Evolutionary conservation across 2,329 filamentous ascomycete species (phyloP).

Genomic region (Sporothrix mexicana): DNA sequence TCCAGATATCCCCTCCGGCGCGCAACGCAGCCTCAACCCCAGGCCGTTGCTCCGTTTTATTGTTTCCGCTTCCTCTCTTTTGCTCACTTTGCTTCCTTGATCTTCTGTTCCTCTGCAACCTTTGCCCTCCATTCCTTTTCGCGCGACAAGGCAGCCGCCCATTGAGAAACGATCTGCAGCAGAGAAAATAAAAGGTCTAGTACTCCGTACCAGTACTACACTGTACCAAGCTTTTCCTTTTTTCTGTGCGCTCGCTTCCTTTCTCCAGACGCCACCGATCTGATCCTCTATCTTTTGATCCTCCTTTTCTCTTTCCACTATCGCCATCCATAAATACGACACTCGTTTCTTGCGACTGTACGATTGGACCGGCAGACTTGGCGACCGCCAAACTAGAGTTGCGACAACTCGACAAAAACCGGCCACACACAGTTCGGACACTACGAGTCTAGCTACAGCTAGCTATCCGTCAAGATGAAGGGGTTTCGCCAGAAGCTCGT

Average conservation of each 20-base stretch:
- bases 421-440: not conserved
- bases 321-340: not conserved
- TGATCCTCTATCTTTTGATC: not conserved
- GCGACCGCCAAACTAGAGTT: not conserved
- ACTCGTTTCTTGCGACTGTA: not conserved
- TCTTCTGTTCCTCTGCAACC: not conserved
- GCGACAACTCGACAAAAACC: too few species aligned
- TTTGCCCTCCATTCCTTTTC: not conserved
- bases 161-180: not conserved
- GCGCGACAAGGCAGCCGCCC: slow-evolving; percentile 24
- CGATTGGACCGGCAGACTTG: slow-evolving; percentile 16
- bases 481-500: slow-evolving; percentile 35
- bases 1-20: slow-evolving; percentile 19
- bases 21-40: slow-evolving; percentile 18
- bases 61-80: not conserved
- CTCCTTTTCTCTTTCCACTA: not conserved
- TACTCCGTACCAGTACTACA: too few species aligned
- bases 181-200: not conserved
- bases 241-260: slow-evolving; percentile 2
- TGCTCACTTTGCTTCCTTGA: too few species aligned
- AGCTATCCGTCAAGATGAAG: slow-evolving; percentile 34
- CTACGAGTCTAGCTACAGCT: not conserved
- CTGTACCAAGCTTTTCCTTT: not conserved
- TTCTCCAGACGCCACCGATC: slow-evolving; percentile 7
- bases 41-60: too few species aligned